These are phyloP conservation scores for Aspergillus neotritici DNA, from an alignment of 2,329 filamentous ascomycete species.

Conservation along the genomic window DNA sequence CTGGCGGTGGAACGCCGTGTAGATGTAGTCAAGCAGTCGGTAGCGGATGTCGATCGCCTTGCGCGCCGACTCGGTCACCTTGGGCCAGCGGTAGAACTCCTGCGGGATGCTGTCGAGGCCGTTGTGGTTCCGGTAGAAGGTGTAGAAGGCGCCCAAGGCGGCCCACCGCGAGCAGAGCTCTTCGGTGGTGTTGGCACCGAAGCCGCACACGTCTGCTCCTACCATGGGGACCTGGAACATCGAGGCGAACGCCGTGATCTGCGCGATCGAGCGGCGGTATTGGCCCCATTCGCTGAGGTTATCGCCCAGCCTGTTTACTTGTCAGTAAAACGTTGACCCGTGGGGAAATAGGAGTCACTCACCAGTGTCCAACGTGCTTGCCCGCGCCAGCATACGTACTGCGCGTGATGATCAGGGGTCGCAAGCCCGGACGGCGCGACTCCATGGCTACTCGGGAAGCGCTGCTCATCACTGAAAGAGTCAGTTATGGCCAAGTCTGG, in stretches of 20 bases:
- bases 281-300: conserved; percentile 55
- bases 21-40: conserved; percentile 71
- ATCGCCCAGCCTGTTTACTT: conserved; percentile 48
- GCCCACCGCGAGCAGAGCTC: conserved; percentile 72
- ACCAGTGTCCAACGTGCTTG: conserved; percentile 52
- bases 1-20: conserved; percentile 63
- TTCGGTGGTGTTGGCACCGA: conserved; percentile 60
- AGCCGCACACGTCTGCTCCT: conserved; percentile 73
- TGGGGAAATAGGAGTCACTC: conserved; percentile 32
- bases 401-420: conserved; percentile 68
- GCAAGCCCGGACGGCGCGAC: conserved; percentile 55
- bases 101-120: conserved; percentile 51
- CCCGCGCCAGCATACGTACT: conserved; percentile 72
- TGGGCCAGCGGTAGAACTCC: conserved; percentile 67
- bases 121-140: conserved; percentile 73
- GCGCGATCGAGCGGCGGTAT: conserved; percentile 55
- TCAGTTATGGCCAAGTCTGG: neutral
- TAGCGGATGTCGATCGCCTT: conserved; percentile 69
- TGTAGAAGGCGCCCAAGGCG: conserved; percentile 64
- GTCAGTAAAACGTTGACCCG: neutral
- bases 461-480: conserved; percentile 59
- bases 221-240: conserved; percentile 65
- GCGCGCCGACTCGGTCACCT: conserved; percentile 58
- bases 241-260: conserved; percentile 56
- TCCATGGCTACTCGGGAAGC: conserved; percentile 62